A percentile compares a stretch with the other conserved stretches of the same genome.
Evolutionary conservation across 1,284 basidiomycete genomes (phyloP).

Genomic region (Sanghuangporus baumii): DNA sequence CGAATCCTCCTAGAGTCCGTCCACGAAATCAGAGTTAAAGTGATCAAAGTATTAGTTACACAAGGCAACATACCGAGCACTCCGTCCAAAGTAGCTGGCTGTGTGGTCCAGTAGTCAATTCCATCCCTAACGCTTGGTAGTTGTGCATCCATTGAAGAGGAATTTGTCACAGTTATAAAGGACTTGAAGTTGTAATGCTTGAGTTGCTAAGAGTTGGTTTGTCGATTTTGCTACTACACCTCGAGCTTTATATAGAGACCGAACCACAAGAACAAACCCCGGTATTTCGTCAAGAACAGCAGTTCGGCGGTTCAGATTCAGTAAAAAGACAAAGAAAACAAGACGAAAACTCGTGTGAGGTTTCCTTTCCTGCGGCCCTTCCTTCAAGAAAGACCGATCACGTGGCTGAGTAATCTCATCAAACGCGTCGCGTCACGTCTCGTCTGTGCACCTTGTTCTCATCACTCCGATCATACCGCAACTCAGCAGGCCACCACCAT

Average conservation of each 20-base stretch:
- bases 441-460: constrained; percentile 4
- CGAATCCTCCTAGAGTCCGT: constrained; percentile 54
- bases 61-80: constrained; percentile 44
- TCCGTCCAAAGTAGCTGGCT: constrained; percentile 70
- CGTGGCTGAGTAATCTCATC: neutral
- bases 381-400: neutral
- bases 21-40: neutral
- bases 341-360: neutral
- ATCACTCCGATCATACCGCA: constrained; percentile 1
- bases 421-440: constrained; percentile 17
- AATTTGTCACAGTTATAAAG: neutral
- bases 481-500: constrained; percentile 1
- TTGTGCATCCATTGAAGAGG: constrained; percentile 22
- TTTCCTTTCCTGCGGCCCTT: neutral
- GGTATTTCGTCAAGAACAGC: neutral
- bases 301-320: neutral
- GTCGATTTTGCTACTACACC: neutral
- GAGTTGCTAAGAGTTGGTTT: neutral
- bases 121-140: constrained; percentile 56
- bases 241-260: too few species aligned
- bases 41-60: neutral
- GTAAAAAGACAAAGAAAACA: neutral
- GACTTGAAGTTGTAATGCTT: neutral
- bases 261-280: too few species aligned
- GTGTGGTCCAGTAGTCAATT: constrained; percentile 71